phyloP scores from a whole-genome alignment of 306 rosid genomes.

The Begonia fuchsioides region DNA sequence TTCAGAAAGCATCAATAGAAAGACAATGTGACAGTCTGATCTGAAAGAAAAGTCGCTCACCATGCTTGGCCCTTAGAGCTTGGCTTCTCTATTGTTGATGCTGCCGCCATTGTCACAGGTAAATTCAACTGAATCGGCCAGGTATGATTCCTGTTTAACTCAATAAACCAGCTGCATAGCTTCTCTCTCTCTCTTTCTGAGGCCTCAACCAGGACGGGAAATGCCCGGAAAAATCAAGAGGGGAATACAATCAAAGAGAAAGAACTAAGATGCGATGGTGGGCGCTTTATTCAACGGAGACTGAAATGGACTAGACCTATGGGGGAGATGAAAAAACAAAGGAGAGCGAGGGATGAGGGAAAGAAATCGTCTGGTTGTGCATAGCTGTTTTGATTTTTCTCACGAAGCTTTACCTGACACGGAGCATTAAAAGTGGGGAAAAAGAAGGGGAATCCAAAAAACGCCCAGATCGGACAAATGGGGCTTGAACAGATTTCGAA shows the following conservation, averaged over 20 bases:
- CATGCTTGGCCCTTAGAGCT: constrained; percentile 90
- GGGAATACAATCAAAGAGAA: constrained; percentile 7
- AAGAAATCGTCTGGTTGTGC: constrained; percentile 30
- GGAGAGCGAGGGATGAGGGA: constrained; percentile 11
- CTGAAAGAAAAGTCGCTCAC: constrained; percentile 22
- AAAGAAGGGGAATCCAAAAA: constrained; percentile 49
- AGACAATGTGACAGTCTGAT: constrained; percentile 1
- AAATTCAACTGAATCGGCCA: neutral
- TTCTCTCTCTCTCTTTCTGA: constrained; percentile 8
- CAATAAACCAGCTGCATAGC: constrained; percentile 13
- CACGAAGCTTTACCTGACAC: constrained; percentile 19
- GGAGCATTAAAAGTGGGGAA: constrained; percentile 9
- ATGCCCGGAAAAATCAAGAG: constrained; percentile 1
- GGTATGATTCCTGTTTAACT: constrained; percentile 1
- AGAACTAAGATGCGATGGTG: constrained; percentile 8
- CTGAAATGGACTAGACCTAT: constrained; percentile 10
- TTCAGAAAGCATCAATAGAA: neutral
- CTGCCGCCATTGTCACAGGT: constrained; percentile 35
- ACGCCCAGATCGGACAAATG: constrained; percentile 56
- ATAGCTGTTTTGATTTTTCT: constrained; percentile 19
- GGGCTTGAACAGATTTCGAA: constrained; percentile 48
- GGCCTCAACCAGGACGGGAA: neutral
- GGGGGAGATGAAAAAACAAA: constrained; percentile 3
- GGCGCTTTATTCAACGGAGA: neutral
- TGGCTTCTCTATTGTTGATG: constrained; percentile 25